Conservation (phyloP, 495 filamentous ascomycete genomes). For the Penicillium cataractarum region DNA sequence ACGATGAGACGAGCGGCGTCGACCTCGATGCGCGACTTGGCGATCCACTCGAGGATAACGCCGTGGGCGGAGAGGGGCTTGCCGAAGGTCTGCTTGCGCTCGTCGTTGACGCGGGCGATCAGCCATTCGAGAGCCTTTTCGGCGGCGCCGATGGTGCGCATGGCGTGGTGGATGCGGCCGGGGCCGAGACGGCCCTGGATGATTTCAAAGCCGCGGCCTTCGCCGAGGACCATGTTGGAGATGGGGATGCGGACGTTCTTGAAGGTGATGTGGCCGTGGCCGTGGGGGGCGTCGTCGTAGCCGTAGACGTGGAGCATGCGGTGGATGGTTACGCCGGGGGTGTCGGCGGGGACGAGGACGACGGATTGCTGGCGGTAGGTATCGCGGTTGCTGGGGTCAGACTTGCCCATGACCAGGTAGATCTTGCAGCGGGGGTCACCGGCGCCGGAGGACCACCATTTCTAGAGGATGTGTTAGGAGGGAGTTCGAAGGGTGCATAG, state of each 20-base stretch:
- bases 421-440: constrained; percentile 88
- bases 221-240: constrained; percentile 79
- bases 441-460: constrained; percentile 96
- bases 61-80: constrained; percentile 80
- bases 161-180: constrained; percentile 91
- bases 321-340: constrained; percentile 78
- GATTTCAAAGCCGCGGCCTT: constrained; percentile 94
- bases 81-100: constrained; percentile 82
- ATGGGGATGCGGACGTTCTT: constrained; percentile 80
- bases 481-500: background rate
- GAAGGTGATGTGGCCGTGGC: constrained; percentile 88
- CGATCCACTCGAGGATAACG: constrained; percentile 92
- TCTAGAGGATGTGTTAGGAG: constrained; percentile 47
- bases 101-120: constrained; percentile 86
- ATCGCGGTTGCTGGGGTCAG: constrained; percentile 69
- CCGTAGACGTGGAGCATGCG: constrained; percentile 89
- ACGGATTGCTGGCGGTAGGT: constrained; percentile 88
- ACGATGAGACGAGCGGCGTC: constrained; percentile 85
- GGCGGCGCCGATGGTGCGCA: constrained; percentile 86
- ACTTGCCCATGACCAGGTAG: constrained; percentile 93
- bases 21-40: constrained; percentile 85
- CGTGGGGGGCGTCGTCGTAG: constrained; percentile 93
- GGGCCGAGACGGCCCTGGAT: constrained; percentile 92
- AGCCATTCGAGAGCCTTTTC: constrained; percentile 88
- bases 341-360: constrained; percentile 75